Percentiles rank a stretch among this genome's conserved stretches.
Conservation (phyloP, 2,329 filamentous ascomycete genomes). For the Alternaria conjuncta region DNA sequence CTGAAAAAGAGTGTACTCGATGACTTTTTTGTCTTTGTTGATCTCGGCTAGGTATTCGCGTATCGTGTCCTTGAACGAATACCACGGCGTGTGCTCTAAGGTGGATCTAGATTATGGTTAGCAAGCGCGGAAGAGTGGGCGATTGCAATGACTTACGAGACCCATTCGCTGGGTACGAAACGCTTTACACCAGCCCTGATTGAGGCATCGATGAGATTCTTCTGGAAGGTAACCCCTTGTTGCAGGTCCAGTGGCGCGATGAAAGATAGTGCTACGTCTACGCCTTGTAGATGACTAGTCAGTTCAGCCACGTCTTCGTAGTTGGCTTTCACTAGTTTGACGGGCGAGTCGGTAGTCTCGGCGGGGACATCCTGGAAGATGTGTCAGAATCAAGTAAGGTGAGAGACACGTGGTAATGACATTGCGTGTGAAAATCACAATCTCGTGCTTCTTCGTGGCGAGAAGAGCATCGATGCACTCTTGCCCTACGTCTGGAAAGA, state of each 20-base stretch:
- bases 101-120: not conserved
- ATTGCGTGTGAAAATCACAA: slow-evolving; percentile 54
- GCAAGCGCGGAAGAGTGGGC: not conserved
- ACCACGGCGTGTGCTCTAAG: slow-evolving; percentile 53
- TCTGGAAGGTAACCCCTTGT: slow-evolving; percentile 13
- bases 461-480: slow-evolving; percentile 60
- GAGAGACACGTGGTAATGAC: slow-evolving; percentile 3
- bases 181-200: slow-evolving; percentile 30
- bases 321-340: not conserved
- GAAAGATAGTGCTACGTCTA: slow-evolving; percentile 62
- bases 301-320: slow-evolving; percentile 12
- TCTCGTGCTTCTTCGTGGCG: slow-evolving; percentile 57
- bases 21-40: slow-evolving; percentile 57
- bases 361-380: not conserved
- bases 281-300: slow-evolving; percentile 48
- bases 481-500: slow-evolving; percentile 53
- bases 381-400: not conserved
- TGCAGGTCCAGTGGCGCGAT: slow-evolving; percentile 43
- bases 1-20: slow-evolving; percentile 63
- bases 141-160: slow-evolving; percentile 20
- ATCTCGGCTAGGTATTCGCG: slow-evolving; percentile 58
- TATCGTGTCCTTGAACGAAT: slow-evolving; percentile 55
- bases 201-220: slow-evolving; percentile 30
- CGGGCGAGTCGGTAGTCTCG: not conserved
- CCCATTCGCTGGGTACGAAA: slow-evolving; percentile 34